phyloP scores from a whole-genome alignment of 169 alveolate species.

The Cryptosporidium canis region DNA sequence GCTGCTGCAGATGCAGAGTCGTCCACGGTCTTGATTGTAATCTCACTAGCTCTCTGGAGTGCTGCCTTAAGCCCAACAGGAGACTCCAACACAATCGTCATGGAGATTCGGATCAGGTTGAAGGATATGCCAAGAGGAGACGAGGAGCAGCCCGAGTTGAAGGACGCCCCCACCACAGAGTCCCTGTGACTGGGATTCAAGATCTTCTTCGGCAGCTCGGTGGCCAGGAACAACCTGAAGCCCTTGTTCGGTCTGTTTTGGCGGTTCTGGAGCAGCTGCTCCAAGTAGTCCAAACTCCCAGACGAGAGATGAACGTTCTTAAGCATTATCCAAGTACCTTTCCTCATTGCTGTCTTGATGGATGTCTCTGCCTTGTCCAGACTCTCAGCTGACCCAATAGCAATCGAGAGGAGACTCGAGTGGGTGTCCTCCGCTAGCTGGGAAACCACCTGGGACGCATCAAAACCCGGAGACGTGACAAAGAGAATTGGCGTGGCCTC shows the following conservation, averaged over 20 bases:
- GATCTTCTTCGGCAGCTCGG: constrained; percentile 94
- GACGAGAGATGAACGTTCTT: constrained; percentile 98
- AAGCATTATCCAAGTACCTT: constrained; percentile 96
- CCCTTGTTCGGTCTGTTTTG: constrained; percentile 86
- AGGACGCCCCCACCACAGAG: neutral
- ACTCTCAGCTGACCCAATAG: constrained; percentile 98
- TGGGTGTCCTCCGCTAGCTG: constrained; percentile 89
- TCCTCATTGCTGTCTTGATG: constrained; percentile 89
- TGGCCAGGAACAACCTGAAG: constrained; percentile 95
- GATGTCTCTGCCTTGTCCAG: constrained; percentile 92
- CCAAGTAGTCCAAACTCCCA: constrained; percentile 94
- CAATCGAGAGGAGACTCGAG: constrained; percentile 89
- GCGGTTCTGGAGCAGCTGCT: constrained; percentile 86
- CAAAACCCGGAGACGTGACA: constrained; percentile 98
- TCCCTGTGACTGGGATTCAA: constrained; percentile 8
- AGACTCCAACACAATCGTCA: constrained; percentile 95
- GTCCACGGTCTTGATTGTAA: constrained; percentile 83
- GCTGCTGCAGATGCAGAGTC: constrained; percentile 53
- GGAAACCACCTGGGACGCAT: constrained; percentile 93
- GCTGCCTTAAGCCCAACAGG: constrained; percentile 97
- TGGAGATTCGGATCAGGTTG: constrained; percentile 92
- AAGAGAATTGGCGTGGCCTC: constrained; percentile 90
- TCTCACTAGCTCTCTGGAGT: constrained; percentile 81
- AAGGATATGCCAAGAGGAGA: constrained; percentile 82
- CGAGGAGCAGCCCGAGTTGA: neutral